Evolutionary conservation across 179 eudicot genomes (phyloP), one percentile per base, ranked within the genome.

Genomic region (Vitellaria paradoxa): DNA sequence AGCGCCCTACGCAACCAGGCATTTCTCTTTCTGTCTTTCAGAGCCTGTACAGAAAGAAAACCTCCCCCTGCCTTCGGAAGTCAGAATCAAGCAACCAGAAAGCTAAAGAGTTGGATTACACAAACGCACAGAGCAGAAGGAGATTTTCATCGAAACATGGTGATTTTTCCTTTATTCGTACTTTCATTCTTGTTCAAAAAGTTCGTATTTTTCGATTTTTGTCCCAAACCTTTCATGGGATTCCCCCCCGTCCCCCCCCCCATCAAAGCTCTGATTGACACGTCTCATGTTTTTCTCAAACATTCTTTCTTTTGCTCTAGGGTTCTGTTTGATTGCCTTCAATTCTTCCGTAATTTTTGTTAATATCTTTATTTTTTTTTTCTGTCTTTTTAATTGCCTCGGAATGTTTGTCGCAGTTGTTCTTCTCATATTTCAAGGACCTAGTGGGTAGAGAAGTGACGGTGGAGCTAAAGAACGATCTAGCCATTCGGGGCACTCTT

Each of bases 361-460:
- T 2, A 30, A 40, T 18, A 57, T 9, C 21, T 4, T 5, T 6
- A 5, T 40, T 12, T 56, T 56, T 56, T 56, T 15, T 65, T 59
- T 40, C 17, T 37, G 47, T 40, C 17, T 37, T 9, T 18, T 56
- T 11, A n/a, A 5, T 72, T 50, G 11, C 14, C 20, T 65, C 26
- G 72, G 24, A 40, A 55, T 78, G 30, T 52, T 68, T 45, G 46
- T 53, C 70, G 86, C 89, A 94, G 98, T 82, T 94, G 90, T 94
- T 94, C 87, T 94, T 94, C 84, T 94, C 98, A 30, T 94, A 92
- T 67, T 94, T 94, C 86, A 94, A 94, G 87, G 98, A 94, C 74
- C 81, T 92, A 15, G 98, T 92, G 53, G 98, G 97, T 61, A 86
- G 96, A 75, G 97, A 94, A 87, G 98, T 94, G 79, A 92, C 96